Conservation (phyloP, 257 asterid species). For the Nicotiana noctiflora region DNA sequence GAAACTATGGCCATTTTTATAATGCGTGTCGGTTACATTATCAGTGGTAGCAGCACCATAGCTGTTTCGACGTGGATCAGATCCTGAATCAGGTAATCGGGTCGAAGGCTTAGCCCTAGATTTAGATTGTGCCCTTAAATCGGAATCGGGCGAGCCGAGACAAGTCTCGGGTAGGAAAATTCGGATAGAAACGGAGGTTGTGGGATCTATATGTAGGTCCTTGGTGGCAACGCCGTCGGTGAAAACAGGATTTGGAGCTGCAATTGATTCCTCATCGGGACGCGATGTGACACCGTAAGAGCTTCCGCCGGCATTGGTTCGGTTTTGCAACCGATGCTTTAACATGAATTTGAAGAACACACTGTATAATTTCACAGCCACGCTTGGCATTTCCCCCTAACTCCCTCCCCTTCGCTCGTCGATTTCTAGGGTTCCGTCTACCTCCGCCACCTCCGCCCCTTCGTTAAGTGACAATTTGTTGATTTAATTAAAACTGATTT, state of each 20-base stretch:
- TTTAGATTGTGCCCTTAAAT: slow-evolving; percentile 16
- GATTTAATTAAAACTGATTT: background rate
- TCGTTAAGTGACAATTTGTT: background rate
- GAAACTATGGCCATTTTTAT: background rate
- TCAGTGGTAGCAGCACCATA: slow-evolving; percentile 25
- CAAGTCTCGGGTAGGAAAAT: slow-evolving; percentile 83
- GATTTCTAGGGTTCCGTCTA: background rate
- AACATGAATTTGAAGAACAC: slow-evolving; percentile 85
- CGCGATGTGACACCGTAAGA: slow-evolving; percentile 86
- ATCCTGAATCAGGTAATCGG: slow-evolving; percentile 19
- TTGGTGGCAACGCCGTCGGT: slow-evolving; percentile 94
- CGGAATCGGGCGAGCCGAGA: slow-evolving; percentile 35
- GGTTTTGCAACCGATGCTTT: slow-evolving; percentile 83
- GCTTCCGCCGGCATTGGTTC: slow-evolving; percentile 30
- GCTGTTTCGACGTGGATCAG: slow-evolving; percentile 53
- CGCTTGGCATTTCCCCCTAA: slow-evolving; percentile 73
- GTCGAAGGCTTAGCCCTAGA: slow-evolving; percentile 11
- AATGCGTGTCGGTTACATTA: background rate
- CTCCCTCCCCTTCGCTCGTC: slow-evolving; percentile 9
- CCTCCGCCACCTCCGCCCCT: background rate
- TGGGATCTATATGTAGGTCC: slow-evolving; percentile 78
- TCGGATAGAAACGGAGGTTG: slow-evolving; percentile 68
- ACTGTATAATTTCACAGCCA: slow-evolving; percentile 82
- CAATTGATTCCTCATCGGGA: slow-evolving; percentile 65
- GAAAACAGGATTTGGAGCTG: slow-evolving; percentile 71